Base-by-base conservation (phyloP, 176 grass and related monocot genomes). In the Puya raimondii region DNA sequence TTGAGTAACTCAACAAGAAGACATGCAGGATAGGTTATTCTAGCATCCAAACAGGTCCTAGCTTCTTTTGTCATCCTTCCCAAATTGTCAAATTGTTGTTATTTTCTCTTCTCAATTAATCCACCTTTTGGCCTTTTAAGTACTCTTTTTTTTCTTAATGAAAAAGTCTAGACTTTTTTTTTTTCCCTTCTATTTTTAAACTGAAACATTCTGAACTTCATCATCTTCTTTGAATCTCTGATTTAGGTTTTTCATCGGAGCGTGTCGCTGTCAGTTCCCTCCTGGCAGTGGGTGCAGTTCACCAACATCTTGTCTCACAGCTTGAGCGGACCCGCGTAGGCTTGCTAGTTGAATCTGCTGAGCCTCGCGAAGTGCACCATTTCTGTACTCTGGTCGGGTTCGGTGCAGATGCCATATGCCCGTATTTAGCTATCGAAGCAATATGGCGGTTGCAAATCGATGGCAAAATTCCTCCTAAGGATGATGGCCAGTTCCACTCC, bases 331-430 rank as follows among this genome's bases (percentile, higher is more conserved):
- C 94, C 70, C 82, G 85, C 0, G 72, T 93, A 64, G 94, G 90
- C 17, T 76, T 99, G 33, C 64, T 99, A 72, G 80, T 93, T 1
- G 94, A 99, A 72, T 93, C 90, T 17, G 94, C 90, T 80, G 94
- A 99, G 82, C 94, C 94, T 70, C 90, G 94, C 14, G 94, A 99
- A 85, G 94, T 99, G 68, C 94, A 99, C 66, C 94, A 99, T 69
- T 99, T 99, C 66, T 93, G 94, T 56, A 88, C 94, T 15, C 90
- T 99, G 58, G 80, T 99, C 51, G 94, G 94, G 26, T 99, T 88
- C 80, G 94, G 94, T 53, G 94, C 94, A 63, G 94, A 99, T 82
- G 94, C 87, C 51, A 86, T 99, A 71, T 99, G 94, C 70, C 94
- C 94, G 53, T 99, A 93, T 79, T 76, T 99, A 63, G 78, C 94